Conservation (phyloP, 164 flowering plant species). For the Houttuynia cordata region DNA sequence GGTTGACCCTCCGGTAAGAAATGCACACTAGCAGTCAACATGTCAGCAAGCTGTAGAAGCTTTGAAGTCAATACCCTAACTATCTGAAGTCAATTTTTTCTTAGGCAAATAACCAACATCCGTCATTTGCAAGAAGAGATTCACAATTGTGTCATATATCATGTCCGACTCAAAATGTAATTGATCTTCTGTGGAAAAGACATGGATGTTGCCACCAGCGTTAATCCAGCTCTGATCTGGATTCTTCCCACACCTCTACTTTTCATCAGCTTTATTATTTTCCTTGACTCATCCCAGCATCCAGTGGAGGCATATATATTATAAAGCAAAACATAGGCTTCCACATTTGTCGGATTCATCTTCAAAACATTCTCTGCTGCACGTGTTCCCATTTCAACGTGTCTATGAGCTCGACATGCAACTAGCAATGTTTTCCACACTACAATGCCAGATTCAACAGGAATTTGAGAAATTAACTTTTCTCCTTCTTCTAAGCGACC, state of each 20-base stretch:
- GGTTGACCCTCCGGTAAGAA: no score
- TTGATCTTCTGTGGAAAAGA: constrained; percentile 44
- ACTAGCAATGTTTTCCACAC: constrained; percentile 56
- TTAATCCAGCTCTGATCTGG: constrained; percentile 71
- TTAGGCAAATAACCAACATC: constrained; percentile 19
- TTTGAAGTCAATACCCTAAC: no score
- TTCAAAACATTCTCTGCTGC: constrained; percentile 48
- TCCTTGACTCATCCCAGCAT: constrained; percentile 43
- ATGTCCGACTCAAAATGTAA: constrained; percentile 33
- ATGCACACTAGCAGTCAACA: no score
- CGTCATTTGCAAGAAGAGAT: constrained; percentile 29
- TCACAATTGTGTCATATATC: constrained; percentile 30
- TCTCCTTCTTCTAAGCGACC: constrained; percentile 53
- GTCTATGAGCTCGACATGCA: constrained; percentile 42
- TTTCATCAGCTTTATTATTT: constrained; percentile 43
- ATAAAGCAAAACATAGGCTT: constrained; percentile 50
- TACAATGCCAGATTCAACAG: constrained; percentile 41
- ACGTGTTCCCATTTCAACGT: constrained; percentile 39
- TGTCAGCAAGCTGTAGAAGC: no score
- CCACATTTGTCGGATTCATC: constrained; percentile 52
- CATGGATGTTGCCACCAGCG: constrained; percentile 25
- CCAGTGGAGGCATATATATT: constrained; percentile 48
- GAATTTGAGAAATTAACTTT: constrained; percentile 35
- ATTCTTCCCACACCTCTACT: constrained; percentile 35
- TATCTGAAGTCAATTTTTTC: neutral